A percentile compares a stretch with the other conserved stretches of the same genome.
Conservation (phyloP, 2,329 filamentous ascomycete genomes). For the Amauroascus verrucosus region DNA sequence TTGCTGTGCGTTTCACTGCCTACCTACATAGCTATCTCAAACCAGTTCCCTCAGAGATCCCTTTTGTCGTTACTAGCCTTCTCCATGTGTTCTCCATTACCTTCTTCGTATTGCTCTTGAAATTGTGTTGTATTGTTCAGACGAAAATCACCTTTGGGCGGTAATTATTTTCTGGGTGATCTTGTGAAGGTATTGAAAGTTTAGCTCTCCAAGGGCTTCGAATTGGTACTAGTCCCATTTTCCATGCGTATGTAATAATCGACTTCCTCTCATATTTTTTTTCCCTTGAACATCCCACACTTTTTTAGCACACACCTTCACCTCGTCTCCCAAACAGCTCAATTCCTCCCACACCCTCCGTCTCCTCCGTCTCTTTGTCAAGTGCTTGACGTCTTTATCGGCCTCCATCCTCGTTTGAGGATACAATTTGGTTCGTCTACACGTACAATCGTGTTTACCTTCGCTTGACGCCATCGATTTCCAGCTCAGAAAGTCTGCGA, state of each 20-base stretch:
- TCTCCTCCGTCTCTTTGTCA: constrained; percentile 5
- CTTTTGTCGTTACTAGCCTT: too few relatives aligned
- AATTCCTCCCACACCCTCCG: constrained; percentile 6
- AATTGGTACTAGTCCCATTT: constrained; percentile 5
- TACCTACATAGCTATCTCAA: background rate
- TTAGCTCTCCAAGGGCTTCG: background rate
- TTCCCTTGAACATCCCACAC: constrained; percentile 10
- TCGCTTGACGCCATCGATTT: constrained; percentile 3
- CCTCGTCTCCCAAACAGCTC: background rate
- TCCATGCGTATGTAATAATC: constrained; percentile 5
- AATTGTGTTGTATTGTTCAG: background rate
- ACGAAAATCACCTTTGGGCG: background rate
- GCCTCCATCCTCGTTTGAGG: background rate
- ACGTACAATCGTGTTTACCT: constrained; percentile 2
- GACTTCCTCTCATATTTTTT: constrained; percentile 11
- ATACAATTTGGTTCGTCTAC: constrained; percentile 4
- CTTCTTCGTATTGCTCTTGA: background rate
- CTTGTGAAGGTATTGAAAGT: background rate
- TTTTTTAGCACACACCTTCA: background rate
- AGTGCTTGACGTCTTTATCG: background rate
- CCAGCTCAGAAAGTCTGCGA: constrained; percentile 4
- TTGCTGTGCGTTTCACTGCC: background rate
- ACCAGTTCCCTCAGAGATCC: background rate
- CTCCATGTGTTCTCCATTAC: background rate
- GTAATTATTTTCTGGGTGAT: background rate